phyloP scores from a whole-genome alignment of 495 filamentous ascomycete genomes.

The Penicillium goetzii region DNA sequence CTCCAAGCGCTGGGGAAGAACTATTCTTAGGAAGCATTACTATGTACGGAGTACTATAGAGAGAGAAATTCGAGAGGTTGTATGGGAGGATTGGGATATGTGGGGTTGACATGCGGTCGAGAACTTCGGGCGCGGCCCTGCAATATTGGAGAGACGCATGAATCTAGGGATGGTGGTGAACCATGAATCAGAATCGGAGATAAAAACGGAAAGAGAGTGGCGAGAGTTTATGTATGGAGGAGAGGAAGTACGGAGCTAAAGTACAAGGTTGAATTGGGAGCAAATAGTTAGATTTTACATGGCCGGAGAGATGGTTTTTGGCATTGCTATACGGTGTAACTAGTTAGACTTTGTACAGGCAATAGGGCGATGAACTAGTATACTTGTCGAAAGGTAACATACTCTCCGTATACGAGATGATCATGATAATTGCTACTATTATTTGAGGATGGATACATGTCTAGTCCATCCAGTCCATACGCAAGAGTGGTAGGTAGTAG shows the following conservation, averaged over 20 bases:
- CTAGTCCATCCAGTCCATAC: neutral
- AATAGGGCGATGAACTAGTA: neutral
- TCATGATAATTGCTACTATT: neutral
- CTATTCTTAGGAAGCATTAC: conserved; percentile 5
- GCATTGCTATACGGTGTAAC: neutral
- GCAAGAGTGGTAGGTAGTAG: neutral
- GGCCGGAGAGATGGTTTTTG: neutral
- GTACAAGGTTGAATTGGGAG: conserved; percentile 7
- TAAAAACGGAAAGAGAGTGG: neutral
- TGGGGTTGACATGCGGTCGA: neutral
- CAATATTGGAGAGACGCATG: conserved; percentile 13
- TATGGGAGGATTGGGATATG: neutral
- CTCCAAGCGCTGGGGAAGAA: conserved; percentile 1
- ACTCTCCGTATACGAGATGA: neutral
- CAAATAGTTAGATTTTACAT: conserved; percentile 13
- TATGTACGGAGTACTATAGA: neutral
- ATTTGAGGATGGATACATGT: neutral
- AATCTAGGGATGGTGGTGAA: conserved; percentile 29
- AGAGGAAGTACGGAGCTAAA: neutral
- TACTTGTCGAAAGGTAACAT: neutral
- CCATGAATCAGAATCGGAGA: neutral
- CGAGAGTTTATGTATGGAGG: neutral
- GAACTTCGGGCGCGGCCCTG: conserved; percentile 3
- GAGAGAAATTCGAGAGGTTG: neutral
- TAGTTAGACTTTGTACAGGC: neutral